Conservation (phyloP, 164 flowering plant species). For the Vitis labrusca region DNA sequence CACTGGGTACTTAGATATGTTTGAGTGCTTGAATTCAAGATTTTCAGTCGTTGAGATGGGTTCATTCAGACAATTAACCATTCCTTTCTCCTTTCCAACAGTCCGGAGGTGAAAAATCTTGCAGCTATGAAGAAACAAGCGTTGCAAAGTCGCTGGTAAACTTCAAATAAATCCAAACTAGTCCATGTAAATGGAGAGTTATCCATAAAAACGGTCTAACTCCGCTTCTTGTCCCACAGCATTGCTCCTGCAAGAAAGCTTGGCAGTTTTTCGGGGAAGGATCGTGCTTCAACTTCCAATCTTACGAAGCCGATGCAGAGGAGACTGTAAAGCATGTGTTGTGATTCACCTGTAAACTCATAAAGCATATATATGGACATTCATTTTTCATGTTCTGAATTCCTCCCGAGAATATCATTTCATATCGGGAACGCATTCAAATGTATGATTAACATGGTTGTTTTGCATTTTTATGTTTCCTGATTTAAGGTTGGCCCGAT, state of each 20-base stretch:
- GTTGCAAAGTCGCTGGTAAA: constrained; percentile 45
- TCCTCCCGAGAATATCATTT: too few species aligned
- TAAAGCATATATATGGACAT: too few species aligned
- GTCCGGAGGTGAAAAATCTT: constrained; percentile 63
- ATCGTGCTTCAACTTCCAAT: constrained; percentile 37
- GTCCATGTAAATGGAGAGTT: too few species aligned
- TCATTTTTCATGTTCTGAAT: too few species aligned
- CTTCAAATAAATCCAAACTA: neutral
- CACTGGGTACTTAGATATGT: neutral
- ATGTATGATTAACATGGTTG: too few species aligned
- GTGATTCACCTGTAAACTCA: too few species aligned
- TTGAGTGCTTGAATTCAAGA: neutral
- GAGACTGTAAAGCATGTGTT: constrained; percentile 3
- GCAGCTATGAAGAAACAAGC: constrained; percentile 57
- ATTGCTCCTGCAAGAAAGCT: constrained; percentile 27
- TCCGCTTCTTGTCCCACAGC: constrained; percentile 22
- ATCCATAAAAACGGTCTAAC: neutral
- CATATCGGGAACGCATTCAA: too few species aligned
- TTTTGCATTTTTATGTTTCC: too few species aligned
- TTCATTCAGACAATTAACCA: neutral
- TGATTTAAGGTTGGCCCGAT: too few species aligned
- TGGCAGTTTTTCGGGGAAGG: constrained; percentile 23
- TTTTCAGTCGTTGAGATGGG: neutral
- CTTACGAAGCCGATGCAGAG: constrained; percentile 18
- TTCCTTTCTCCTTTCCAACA: constrained; percentile 24